Evolutionary conservation across 495 filamentous ascomycete species (phyloP).

Genomic region (Letharia lupina): DNA sequence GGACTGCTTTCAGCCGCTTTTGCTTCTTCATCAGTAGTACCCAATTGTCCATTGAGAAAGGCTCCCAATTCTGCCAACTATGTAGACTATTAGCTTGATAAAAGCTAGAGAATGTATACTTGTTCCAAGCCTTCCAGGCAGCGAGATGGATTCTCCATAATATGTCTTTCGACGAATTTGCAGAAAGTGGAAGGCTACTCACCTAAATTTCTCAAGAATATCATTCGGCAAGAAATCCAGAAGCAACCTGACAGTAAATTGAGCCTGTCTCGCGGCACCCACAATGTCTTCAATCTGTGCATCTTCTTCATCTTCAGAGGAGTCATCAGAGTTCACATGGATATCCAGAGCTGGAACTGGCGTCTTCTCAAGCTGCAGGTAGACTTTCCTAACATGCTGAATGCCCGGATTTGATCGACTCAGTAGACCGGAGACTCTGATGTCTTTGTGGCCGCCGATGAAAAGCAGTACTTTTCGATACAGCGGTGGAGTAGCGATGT

Average conservation of each 20-base stretch:
- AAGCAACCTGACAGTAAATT: slow-evolving; percentile 14
- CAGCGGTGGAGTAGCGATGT: slow-evolving; percentile 13
- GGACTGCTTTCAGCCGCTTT: slow-evolving; percentile 12
- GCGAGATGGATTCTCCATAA: background rate
- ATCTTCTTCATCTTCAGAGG: slow-evolving; percentile 14
- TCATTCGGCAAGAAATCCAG: slow-evolving; percentile 17
- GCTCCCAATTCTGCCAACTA: slow-evolving; percentile 20
- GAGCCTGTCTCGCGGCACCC: slow-evolving; percentile 14
- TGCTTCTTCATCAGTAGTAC: slow-evolving; percentile 16
- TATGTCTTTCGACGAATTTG: background rate
- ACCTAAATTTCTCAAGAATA: slow-evolving; percentile 18
- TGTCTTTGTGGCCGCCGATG: slow-evolving; percentile 17
- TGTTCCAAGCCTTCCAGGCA: background rate
- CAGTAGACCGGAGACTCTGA: slow-evolving; percentile 13
- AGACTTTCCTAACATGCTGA: slow-evolving; percentile 17
- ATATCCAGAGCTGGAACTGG: background rate
- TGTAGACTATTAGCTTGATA: background rate
- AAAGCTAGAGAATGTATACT: background rate
- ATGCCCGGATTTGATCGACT: slow-evolving; percentile 16
- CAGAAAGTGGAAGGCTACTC: background rate
- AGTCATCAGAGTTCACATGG: slow-evolving; percentile 13
- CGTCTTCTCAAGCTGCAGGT: slow-evolving; percentile 18
- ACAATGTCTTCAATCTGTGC: slow-evolving; percentile 5
- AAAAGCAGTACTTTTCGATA: slow-evolving; percentile 19
- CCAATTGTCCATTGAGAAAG: slow-evolving; percentile 19